phyloP scores from a whole-genome alignment of 164 flowering plant species.

The Vitis riparia region DNA sequence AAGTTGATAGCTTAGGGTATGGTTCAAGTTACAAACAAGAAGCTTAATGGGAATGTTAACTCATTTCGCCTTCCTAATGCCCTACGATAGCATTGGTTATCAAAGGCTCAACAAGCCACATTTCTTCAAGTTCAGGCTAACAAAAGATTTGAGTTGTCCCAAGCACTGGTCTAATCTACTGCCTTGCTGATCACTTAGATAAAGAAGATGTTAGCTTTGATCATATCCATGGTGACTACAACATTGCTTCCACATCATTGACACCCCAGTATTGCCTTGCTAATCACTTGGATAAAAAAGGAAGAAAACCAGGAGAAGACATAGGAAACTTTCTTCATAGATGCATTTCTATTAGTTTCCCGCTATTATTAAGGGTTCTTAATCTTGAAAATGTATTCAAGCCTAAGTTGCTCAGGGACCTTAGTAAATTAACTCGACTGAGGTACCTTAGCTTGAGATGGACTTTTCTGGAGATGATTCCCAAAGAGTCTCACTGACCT shows the following conservation, averaged over 20 bases:
- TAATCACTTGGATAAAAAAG: neutral
- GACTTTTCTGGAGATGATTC: slow-evolving; percentile 24
- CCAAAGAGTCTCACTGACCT: neutral
- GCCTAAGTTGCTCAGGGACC: slow-evolving; percentile 23
- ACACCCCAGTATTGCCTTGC: neutral
- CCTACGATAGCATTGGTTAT: slow-evolving; percentile 10
- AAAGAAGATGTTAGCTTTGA: neutral
- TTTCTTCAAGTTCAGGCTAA: slow-evolving; percentile 5
- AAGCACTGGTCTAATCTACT: neutral
- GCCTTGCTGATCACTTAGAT: neutral
- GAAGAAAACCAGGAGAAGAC: neutral
- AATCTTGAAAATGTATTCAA: slow-evolving; percentile 30
- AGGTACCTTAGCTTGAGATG: slow-evolving; percentile 33
- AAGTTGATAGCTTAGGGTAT: slow-evolving; percentile 18
- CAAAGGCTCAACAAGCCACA: neutral
- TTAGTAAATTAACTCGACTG: slow-evolving; percentile 20
- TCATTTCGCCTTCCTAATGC: slow-evolving; percentile 16
- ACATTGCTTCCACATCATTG: neutral
- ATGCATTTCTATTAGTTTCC: neutral
- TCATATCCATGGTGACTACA: neutral
- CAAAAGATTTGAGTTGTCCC: neutral
- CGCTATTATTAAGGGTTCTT: slow-evolving; percentile 27
- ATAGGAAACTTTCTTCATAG: neutral
- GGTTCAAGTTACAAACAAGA: slow-evolving; percentile 19
- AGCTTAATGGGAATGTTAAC: slow-evolving; percentile 26